phyloP scores from a whole-genome alignment of 2,329 filamentous ascomycete species.

The Botrytis aclada region DNA sequence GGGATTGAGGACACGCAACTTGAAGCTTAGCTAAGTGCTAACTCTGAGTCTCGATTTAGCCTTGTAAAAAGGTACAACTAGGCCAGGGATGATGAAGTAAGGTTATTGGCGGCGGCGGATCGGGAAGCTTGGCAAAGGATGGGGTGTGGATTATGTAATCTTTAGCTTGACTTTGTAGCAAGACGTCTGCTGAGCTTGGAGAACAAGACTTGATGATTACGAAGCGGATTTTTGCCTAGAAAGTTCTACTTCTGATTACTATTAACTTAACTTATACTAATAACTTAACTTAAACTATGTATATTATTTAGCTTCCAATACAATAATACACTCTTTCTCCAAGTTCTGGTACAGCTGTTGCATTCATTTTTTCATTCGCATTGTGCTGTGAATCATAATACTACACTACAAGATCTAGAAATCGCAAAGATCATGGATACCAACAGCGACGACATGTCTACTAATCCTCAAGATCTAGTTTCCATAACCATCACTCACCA shows the following conservation, averaged over 20 bases:
- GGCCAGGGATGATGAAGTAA: conserved; percentile 12
- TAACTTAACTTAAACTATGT: conserved; percentile 3
- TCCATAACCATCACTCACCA: conserved; percentile 48
- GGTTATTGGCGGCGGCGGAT: conserved; percentile 3
- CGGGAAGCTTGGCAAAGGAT: background rate
- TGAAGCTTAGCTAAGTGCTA: conserved; percentile 24
- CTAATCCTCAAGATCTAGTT: conserved; percentile 38
- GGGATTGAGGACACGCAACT: conserved; percentile 34
- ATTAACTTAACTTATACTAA: no score
- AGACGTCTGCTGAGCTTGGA: background rate
- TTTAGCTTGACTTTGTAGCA: background rate
- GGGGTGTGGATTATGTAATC: conserved; percentile 1
- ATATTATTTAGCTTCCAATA: background rate
- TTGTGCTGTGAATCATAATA: background rate
- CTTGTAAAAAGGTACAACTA: conserved; percentile 14
- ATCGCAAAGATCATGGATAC: conserved; percentile 15
- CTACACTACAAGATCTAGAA: background rate
- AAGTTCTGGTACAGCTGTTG: background rate
- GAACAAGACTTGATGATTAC: conserved; percentile 29
- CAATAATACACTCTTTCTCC: background rate
- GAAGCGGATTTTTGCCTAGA: conserved; percentile 33
- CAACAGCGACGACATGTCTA: conserved; percentile 24
- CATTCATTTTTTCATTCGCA: background rate
- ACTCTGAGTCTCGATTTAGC: conserved; percentile 8
- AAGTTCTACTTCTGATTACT: conserved; percentile 27